Evolutionary conservation across 2,329 filamentous ascomycete species (phyloP).

Genomic region (Fusarium tjaetaba): DNA sequence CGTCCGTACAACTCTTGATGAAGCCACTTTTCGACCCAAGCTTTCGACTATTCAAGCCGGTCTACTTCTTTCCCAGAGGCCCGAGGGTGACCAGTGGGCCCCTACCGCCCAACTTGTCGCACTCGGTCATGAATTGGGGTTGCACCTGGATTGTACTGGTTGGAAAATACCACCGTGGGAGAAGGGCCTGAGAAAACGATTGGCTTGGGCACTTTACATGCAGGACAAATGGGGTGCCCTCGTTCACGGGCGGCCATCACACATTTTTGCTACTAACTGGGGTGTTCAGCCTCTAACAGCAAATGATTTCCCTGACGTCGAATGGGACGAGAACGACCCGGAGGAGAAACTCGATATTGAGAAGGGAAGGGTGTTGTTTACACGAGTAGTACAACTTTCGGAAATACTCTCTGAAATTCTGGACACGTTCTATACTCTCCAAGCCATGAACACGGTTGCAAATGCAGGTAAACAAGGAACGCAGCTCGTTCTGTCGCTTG

Average conservation of each 20-base stretch:
- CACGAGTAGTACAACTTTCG: conserved; percentile 79
- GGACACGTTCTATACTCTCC: conserved; percentile 83
- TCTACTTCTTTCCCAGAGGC: conserved; percentile 77
- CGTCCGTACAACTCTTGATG: conserved; percentile 75
- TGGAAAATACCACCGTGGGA: conserved; percentile 94
- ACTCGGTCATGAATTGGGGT: conserved; percentile 84
- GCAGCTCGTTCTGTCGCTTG: conserved; percentile 76
- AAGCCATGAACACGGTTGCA: conserved; percentile 75
- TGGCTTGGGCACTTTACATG: conserved; percentile 93
- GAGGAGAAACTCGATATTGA: conserved; percentile 74
- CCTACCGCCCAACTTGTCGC: conserved; percentile 89
- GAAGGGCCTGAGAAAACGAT: conserved; percentile 81
- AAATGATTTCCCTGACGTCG: conserved; percentile 78
- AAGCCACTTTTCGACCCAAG: conserved; percentile 84
- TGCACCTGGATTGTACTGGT: conserved; percentile 85
- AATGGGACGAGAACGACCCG: conserved; percentile 69
- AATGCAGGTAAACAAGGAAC: conserved; percentile 76
- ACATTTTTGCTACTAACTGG: conserved; percentile 77
- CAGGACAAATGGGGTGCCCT: conserved; percentile 92
- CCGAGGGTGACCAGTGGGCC: conserved; percentile 83
- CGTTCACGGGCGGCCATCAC: conserved; percentile 85
- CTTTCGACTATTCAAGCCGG: conserved; percentile 83
- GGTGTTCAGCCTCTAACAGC: conserved; percentile 73
- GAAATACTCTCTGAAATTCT: conserved; percentile 82
- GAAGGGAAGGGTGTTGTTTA: conserved; percentile 75